phyloP scores from a whole-genome alignment of 1,284 basidiomycete genomes.

The Melampsora occidentalis region DNA sequence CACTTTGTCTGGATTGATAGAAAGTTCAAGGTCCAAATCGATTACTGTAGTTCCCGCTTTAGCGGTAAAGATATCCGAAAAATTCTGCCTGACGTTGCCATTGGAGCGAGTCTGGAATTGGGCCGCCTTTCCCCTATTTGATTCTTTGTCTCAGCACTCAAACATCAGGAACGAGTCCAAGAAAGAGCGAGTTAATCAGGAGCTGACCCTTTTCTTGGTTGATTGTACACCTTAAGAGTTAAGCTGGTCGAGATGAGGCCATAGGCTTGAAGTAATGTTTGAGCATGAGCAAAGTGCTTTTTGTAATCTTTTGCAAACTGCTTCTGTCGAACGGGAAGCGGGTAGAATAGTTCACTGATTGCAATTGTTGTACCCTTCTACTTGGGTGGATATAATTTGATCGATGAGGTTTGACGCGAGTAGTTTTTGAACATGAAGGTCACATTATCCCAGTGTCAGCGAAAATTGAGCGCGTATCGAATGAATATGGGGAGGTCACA shows the following conservation, averaged over 20 bases:
- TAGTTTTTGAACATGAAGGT: conserved; percentile 56
- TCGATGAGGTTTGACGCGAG: conserved; percentile 2
- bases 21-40: conserved; percentile 69
- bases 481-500: background rate
- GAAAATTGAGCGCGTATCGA: conserved; percentile 59
- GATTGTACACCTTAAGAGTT: conserved; percentile 72
- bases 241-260: conserved; percentile 71
- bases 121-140: conserved; percentile 62
- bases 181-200: conserved; percentile 6
- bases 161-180: conserved; percentile 8
- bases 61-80: conserved; percentile 78
- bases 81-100: conserved; percentile 64
- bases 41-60: conserved; percentile 73
- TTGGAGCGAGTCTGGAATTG: conserved; percentile 72
- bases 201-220: conserved; percentile 68
- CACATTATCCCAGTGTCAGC: conserved; percentile 44
- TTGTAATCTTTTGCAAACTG: conserved; percentile 87
- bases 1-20: conserved; percentile 64
- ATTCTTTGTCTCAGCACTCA: conserved; percentile 27
- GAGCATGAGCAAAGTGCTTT: conserved; percentile 81
- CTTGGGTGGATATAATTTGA: background rate
- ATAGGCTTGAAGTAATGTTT: conserved; percentile 79
- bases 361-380: conserved; percentile 84
- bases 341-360: conserved; percentile 71
- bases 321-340: conserved; percentile 84